A percentile compares a stretch with the other conserved stretches of the same genome.
phyloP scores from a whole-genome alignment of 2,329 filamentous ascomycete species.

The Sclerotinia spermophila region DNA sequence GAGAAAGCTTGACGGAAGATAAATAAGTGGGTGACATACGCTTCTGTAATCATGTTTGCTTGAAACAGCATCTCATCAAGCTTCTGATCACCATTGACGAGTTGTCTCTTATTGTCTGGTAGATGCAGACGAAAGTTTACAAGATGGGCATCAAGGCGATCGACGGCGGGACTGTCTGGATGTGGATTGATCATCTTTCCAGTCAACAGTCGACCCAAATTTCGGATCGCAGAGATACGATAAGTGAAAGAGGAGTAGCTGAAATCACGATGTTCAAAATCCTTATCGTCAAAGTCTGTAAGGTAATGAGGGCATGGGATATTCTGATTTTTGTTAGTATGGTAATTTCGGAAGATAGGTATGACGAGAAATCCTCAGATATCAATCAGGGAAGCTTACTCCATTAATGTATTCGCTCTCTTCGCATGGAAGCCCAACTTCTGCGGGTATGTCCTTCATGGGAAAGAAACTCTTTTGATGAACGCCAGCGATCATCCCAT shows the following conservation, averaged over 20 bases:
- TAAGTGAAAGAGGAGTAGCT: constrained; percentile 83
- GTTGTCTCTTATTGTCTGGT: constrained; percentile 65
- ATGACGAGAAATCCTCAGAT: neutral
- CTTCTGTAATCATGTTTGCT: constrained; percentile 72
- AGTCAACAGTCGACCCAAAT: constrained; percentile 71
- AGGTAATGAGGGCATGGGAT: constrained; percentile 60
- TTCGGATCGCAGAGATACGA: constrained; percentile 74
- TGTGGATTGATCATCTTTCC: constrained; percentile 44
- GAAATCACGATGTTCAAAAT: constrained; percentile 62
- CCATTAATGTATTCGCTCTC: constrained; percentile 65
- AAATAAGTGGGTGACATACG: constrained; percentile 28
- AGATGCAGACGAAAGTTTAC: constrained; percentile 78
- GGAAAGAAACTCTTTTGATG: constrained; percentile 67
- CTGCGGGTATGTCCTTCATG: constrained; percentile 62
- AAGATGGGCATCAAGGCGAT: constrained; percentile 55
- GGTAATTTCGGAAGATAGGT: neutral
- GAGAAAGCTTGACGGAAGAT: neutral
- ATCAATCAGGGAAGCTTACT: constrained; percentile 39
- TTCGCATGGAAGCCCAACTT: constrained; percentile 76
- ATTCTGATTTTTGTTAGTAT: constrained; percentile 43
- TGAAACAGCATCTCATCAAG: constrained; percentile 92
- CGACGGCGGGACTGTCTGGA: constrained; percentile 50
- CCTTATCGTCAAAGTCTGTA: constrained; percentile 68
- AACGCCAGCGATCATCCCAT: constrained; percentile 80
- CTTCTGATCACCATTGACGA: constrained; percentile 64